phyloP scores from a whole-genome alignment of 2,329 filamentous ascomycete species.

The Hymenotorrendiella dingleyae region DNA sequence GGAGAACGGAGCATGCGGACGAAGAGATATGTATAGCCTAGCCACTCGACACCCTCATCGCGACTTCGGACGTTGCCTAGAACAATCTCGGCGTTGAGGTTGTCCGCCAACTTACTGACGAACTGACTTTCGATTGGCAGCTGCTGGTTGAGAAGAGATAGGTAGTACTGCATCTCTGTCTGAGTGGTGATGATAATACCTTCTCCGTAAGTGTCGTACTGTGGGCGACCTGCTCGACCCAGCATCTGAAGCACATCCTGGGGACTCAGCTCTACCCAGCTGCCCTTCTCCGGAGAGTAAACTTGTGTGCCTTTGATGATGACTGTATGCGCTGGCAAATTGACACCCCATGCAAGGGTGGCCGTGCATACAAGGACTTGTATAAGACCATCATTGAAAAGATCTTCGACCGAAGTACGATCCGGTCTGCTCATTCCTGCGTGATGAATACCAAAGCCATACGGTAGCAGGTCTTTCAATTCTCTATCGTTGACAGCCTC shows the following conservation, averaged over 20 bases:
- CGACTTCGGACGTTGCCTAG: slow-evolving; percentile 86
- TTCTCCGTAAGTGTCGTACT: slow-evolving; percentile 96
- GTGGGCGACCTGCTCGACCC: slow-evolving; percentile 89
- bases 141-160: slow-evolving; percentile 94
- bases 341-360: slow-evolving; percentile 98
- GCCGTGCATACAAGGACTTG: slow-evolving; percentile 96
- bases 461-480: slow-evolving; percentile 88
- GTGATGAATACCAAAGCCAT: slow-evolving; percentile 97
- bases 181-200: slow-evolving; percentile 98
- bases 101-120: slow-evolving; percentile 87
- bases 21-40: slow-evolving; percentile 96
- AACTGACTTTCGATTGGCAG: slow-evolving; percentile 96
- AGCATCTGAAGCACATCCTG: slow-evolving; percentile 99
- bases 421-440: slow-evolving; percentile 96
- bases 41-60: slow-evolving; percentile 97
- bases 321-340: slow-evolving; percentile 93
- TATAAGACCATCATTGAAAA: slow-evolving; percentile 85
- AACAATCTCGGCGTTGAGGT: slow-evolving; percentile 93
- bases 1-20: slow-evolving; percentile 96
- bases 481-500: slow-evolving; percentile 78
- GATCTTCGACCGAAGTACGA: slow-evolving; percentile 87
- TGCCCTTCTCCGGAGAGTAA: slow-evolving; percentile 97
- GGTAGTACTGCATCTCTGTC: slow-evolving; percentile 91
- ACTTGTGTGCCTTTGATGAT: slow-evolving; percentile 98
- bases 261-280: slow-evolving; percentile 95